Evolutionary conservation across 2,329 filamentous ascomycete genomes (phyloP), one percentile per base, ranked within the genome.

Genomic region (Exophiala xenobiotica): DNA sequence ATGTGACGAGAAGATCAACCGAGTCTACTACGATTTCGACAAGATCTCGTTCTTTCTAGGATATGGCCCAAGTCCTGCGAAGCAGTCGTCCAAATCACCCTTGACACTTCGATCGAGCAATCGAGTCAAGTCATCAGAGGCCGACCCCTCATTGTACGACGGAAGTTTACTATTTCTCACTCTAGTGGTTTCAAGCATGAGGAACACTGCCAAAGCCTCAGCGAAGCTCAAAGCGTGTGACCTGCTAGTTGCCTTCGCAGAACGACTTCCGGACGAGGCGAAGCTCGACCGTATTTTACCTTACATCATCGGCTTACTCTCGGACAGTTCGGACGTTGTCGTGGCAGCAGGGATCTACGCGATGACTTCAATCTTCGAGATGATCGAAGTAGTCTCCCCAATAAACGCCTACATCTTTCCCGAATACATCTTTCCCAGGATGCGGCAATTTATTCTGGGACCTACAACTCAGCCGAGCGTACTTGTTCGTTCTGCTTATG

Each of bases 21-120:
- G 90, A 37, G 86, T 99, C 1, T 97, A 88, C 65, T 83, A 88
- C 61, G 93, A 99, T 65, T 97, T 96, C 70, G 93, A 99, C 68
- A 99, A 97, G 68, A 96, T 99, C 46, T 90, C 92, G 0, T 95
- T 95, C 65, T 95, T 96, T 51, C 78, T 99, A 1, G 91, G 89
- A 11, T 90, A 63, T 42, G 57, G 53, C 20, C 54, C 54, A n/a
- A 51, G 47, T 11, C 31, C 49, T 20, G 26, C 46, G 47, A 53
- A 64, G 63, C 29, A 58, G 66, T 50, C 62, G 61, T 40, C 68
- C 67, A 12, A 65, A 65, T 31, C 49, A 57, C 44, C 39, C 45
- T 59, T 44, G 56, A 60, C 54, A 44, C 59, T 51, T 53, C 57
- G 37, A 57, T 68, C 42, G 90, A 91, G 67, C 87, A 96, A 53